Evolutionary conservation across 2,329 filamentous ascomycete species (phyloP), one percentile per base, ranked within the genome.

Genomic region (Rutstroemia sp.): DNA sequence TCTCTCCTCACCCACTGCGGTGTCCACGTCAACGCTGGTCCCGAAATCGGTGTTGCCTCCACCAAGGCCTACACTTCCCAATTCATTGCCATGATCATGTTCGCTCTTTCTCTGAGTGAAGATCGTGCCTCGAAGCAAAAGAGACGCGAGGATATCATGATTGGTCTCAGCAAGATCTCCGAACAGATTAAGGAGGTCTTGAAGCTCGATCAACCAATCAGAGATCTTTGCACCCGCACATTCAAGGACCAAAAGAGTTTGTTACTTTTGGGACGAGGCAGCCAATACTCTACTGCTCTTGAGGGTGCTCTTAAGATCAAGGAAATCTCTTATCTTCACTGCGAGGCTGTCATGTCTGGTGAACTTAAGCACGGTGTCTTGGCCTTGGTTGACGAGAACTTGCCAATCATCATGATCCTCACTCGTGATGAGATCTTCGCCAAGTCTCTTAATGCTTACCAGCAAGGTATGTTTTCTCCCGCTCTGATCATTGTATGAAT

Each of bases 51-150:
- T 84, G 94, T 99, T 63, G 94, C 94, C 59, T 97, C 92, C 48
- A 99, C 94, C 74, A 99, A 99, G 81, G 94, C 94, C 41, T 99
- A 99, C 78, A 99, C 94, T 14, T 97, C 94, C 48, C 94, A 99
- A 73, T 99, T 97, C 74, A 90, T 99, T 70, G 95, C 94, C 72
- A 96, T 99, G 91, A 88, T 97, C 76, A 99, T 99, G 94, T 97
- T 99, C 69, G 94, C 94, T 6, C 80, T 99, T 62, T 96, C 92
- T 30, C 83, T 99, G 57, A 94, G 89, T 69, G 94, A 99, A 77
- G 94, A 99, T 74, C 89, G 94, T 66, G 89, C 92, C 44, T 96
- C 91, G 65, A 99, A 99, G 83, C 83, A 87, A 68, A 84, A 88
- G 77, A 84, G 92, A 70, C 88, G 94, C 34, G 85, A 94, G 74